Base-by-base conservation (phyloP, 2,329 filamentous ascomycete species). In the Paracamarosporium sp. region DNA sequence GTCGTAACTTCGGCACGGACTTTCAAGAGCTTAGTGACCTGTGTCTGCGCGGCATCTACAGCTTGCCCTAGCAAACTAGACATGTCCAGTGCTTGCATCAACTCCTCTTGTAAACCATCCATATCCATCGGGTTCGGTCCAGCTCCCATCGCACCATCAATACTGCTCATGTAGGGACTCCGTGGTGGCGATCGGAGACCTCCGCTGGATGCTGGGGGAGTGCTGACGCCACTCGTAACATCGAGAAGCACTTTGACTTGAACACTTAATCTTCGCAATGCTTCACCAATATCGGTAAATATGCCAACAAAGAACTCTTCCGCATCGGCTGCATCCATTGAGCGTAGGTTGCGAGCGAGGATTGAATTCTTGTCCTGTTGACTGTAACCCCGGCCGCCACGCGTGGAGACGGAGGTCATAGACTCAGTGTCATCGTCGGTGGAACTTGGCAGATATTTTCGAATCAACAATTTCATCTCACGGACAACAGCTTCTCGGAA, bases 241-340 rank as follows among this genome's bases (percentile, higher is more conserved):
- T 99, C 95, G 9, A 99, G 83, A n/a, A 99, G 79, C 9, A 98
- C 88, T 75, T 99, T 99, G 54, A 95, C 90, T 73, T 98, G 94
- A 0, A 92, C 93, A 17, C 92, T 92, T 7, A 97, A 80, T 68
- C 95, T 86, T 55, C 95, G 85, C 46, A 99, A 76, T 3, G 91
- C 91, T 79, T 99, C 95, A 4, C 94, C 90, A 8, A 97, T 89
- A 31, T 90, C 88, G 17, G 93, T 90, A 70, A 98, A 99, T 15
- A 96, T 90, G 56, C 87, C 91, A 28, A 88, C 82, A 13, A 98
- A 84, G 66, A 98, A 85, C 6, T 88, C 86, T 76, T 98, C 94
- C 0, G 93, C 92, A 76, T 96, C 93, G 55, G 90, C 88, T 1
- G 91, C 82, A 53, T 96, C 93, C 57, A 99, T 80, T 0, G 91